Conservation (phyloP, 1,139 yeast genomes). For the Tardiomyces blankii region DNA sequence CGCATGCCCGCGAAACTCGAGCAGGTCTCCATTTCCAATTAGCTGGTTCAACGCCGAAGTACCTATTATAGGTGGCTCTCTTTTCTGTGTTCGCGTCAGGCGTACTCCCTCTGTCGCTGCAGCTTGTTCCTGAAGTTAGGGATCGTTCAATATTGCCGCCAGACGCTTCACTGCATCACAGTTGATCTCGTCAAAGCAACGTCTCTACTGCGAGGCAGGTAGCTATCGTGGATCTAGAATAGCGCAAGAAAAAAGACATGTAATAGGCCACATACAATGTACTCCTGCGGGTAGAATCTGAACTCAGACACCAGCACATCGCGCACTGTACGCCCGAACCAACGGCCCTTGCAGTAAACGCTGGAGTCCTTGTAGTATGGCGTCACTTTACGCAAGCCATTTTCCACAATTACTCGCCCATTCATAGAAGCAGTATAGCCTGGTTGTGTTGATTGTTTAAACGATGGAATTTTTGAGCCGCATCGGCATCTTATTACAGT, state of each 20-base stretch:
- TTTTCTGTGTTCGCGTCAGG: neutral
- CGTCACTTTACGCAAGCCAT: neutral
- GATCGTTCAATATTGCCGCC: neutral
- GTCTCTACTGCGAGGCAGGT: too few relatives aligned
- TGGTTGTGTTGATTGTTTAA: too few relatives aligned
- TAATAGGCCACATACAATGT: constrained; percentile 39
- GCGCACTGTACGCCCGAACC: constrained; percentile 75
- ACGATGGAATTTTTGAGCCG: neutral
- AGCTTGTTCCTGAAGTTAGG: neutral
- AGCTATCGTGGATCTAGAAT: neutral
- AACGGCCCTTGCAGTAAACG: constrained; percentile 19
- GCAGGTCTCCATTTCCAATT: constrained; percentile 74
- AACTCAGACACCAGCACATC: constrained; percentile 81
- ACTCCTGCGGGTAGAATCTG: constrained; percentile 61
- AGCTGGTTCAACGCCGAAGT: neutral
- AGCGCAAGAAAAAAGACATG: too few relatives aligned
- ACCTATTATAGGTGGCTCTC: too few relatives aligned
- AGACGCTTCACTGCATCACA: neutral
- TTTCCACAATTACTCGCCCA: neutral
- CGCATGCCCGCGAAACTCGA: constrained; percentile 71
- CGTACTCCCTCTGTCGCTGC: neutral
- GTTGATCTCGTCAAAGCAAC: too few relatives aligned
- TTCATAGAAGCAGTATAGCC: neutral
- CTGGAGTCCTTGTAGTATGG: neutral
- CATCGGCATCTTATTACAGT: too few relatives aligned